phyloP scores from a whole-genome alignment of 2,329 filamentous ascomycete species.

The Penicillium crustosum region DNA sequence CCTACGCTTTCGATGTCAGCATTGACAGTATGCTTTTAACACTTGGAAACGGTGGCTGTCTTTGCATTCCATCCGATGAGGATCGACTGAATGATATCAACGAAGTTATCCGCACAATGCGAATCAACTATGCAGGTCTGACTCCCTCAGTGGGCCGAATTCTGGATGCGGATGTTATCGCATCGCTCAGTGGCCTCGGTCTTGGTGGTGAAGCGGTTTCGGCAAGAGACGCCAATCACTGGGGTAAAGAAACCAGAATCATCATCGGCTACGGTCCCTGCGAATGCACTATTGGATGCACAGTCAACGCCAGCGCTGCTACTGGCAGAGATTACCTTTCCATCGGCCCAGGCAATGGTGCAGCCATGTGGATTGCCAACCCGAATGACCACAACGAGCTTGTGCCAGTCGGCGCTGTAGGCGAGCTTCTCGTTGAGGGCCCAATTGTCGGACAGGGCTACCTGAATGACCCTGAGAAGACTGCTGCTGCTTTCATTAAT shows the following conservation, averaged over 20 bases:
- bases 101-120: constrained; percentile 51
- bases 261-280: constrained; percentile 48
- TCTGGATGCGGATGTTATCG: constrained; percentile 44
- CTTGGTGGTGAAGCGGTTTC: constrained; percentile 49
- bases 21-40: constrained; percentile 58
- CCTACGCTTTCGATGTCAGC: constrained; percentile 55
- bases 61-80: constrained; percentile 57
- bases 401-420: constrained; percentile 47
- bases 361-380: constrained; percentile 43
- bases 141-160: constrained; percentile 59
- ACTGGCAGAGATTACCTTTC: constrained; percentile 38
- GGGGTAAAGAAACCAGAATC: constrained; percentile 44
- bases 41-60: constrained; percentile 56
- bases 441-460: constrained; percentile 51
- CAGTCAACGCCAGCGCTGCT: constrained; percentile 38
- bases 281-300: constrained; percentile 46
- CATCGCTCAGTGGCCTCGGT: constrained; percentile 42
- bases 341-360: constrained; percentile 41
- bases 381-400: constrained; percentile 39
- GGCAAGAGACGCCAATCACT: constrained; percentile 42
- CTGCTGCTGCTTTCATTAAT: constrained; percentile 37
- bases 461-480: constrained; percentile 42
- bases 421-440: constrained; percentile 51
- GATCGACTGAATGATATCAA: constrained; percentile 53
- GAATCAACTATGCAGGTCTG: constrained; percentile 57